Evolutionary conservation across 2,329 filamentous ascomycete species (phyloP), one percentile per base, ranked within the genome.

Genomic region (Fusarium continuum): DNA sequence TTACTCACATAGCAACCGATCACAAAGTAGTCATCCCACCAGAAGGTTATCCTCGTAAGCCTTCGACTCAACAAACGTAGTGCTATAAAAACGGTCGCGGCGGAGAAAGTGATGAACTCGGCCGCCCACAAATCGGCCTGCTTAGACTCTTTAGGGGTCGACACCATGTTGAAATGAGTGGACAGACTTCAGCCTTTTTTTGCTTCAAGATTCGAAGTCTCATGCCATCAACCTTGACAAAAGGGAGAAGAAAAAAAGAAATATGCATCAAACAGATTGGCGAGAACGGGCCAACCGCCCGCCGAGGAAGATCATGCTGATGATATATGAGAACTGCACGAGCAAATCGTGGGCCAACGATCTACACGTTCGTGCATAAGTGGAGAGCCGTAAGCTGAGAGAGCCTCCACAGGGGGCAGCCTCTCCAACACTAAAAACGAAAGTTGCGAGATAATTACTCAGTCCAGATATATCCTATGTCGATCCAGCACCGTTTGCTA

Each of bases 11-110:
- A 66, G 20, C 63, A 64, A 1, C 60, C 20, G 1, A 66, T 19
- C 7, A 63, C 64, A 36, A 66, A 66, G 54, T 47, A 66, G 17
- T 66, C 64, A 50, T 66, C 64, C 63, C 63, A 66, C 49, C 58
- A 67, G 1, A 66, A 57, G 7, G 47, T 46, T 32, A 66, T 50
- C 10, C 58, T 66, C 16, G 58, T 66, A 5, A 66, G 54, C 3
- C 63, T 36, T 16, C 63, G 58, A 39, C 63, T 66, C 19, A 66
- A 4, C 5, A 66, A 13, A 3, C 63, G 54, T 4, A 66, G 25
- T 1, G 14, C 13, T 4, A 66, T 47, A 11, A 66, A 56, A 2
- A 66, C 20, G 2, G 63, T 66, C 28, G 63, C 63, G 5, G 63
- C 63, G 1, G 23, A 0, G 22, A 66, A 66, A 1, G 63, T 66